These are phyloP conservation scores for Nicotiana benthamiana DNA, from an alignment of 257 asterid species.

Conservation along the genomic window DNA sequence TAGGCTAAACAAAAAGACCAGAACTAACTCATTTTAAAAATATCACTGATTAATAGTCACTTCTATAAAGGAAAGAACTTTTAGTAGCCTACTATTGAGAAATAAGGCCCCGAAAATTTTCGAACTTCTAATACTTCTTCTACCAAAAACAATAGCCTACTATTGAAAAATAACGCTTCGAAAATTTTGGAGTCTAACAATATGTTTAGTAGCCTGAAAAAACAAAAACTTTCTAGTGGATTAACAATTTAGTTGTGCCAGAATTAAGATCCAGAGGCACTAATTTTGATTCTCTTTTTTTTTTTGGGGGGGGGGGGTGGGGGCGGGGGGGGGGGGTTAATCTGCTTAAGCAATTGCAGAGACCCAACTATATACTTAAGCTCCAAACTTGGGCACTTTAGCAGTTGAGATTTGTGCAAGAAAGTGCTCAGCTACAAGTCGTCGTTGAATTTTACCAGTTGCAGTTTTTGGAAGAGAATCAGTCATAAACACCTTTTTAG, in stretches of 20 bases:
- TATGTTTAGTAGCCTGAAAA: background rate
- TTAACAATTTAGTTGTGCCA: too few species aligned
- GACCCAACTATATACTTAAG: constrained; percentile 23
- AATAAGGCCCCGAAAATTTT: background rate
- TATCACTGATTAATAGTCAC: background rate
- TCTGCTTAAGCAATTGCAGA: background rate
- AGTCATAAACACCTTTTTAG: constrained; percentile 82
- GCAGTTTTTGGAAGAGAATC: constrained; percentile 86
- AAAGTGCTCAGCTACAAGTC: constrained; percentile 83
- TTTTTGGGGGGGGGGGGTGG: too few species aligned
- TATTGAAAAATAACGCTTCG: background rate
- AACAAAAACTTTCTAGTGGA: background rate
- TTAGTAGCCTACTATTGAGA: background rate
- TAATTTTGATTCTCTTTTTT: background rate
- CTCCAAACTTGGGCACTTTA: constrained; percentile 76
- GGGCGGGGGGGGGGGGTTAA: too few species aligned
- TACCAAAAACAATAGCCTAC: background rate
- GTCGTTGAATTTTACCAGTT: constrained; percentile 77
- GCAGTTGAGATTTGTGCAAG: constrained; percentile 80
- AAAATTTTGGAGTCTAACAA: background rate
- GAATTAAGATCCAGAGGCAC: too few species aligned
- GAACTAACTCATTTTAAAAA: background rate
- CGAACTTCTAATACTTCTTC: too few species aligned
- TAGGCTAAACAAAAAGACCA: too few species aligned
- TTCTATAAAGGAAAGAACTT: background rate